phyloP scores from a whole-genome alignment of 352 stramenopile species.

The Globisporangium barbulae region DNA sequence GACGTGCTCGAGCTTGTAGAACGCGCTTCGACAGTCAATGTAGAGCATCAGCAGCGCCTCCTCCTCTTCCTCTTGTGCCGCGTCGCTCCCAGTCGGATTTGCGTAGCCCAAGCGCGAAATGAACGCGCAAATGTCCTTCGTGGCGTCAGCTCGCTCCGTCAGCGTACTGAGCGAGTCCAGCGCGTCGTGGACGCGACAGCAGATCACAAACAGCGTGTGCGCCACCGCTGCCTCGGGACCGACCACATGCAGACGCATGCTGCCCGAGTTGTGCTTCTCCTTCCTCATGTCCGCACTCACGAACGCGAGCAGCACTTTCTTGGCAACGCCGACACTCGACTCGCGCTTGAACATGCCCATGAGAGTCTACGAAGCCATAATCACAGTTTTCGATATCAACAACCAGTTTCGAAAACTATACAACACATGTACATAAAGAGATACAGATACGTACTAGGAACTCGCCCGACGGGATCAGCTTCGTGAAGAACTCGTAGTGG shows the following conservation, averaged over 20 bases:
- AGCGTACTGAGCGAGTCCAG: constrained; percentile 75
- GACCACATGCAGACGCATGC: constrained; percentile 58
- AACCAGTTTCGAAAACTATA: background rate
- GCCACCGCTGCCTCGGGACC: constrained; percentile 74
- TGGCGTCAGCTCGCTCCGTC: constrained; percentile 52
- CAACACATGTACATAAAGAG: background rate
- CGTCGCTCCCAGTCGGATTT: constrained; percentile 6
- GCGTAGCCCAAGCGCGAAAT: constrained; percentile 60
- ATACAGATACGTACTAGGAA: constrained; percentile 47
- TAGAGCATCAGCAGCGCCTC: constrained; percentile 86
- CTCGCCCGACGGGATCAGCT: constrained; percentile 67
- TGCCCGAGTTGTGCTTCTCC: constrained; percentile 22
- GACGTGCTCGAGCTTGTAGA: constrained; percentile 85
- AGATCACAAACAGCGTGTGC: constrained; percentile 86
- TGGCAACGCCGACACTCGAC: constrained; percentile 75
- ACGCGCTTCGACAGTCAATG: constrained; percentile 82
- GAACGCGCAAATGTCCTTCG: constrained; percentile 76
- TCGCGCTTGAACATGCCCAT: constrained; percentile 87
- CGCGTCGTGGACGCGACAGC: constrained; percentile 77
- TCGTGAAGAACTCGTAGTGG: constrained; percentile 66
- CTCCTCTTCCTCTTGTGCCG: constrained; percentile 55
- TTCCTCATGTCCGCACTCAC: constrained; percentile 27
- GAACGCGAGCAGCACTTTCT: constrained; percentile 82
- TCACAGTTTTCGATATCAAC: background rate
- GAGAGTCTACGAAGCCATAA: constrained; percentile 33